These are phyloP conservation scores for Cucurbita pepo DNA, from an alignment of 306 rosid species.

Conservation along the genomic window DNA sequence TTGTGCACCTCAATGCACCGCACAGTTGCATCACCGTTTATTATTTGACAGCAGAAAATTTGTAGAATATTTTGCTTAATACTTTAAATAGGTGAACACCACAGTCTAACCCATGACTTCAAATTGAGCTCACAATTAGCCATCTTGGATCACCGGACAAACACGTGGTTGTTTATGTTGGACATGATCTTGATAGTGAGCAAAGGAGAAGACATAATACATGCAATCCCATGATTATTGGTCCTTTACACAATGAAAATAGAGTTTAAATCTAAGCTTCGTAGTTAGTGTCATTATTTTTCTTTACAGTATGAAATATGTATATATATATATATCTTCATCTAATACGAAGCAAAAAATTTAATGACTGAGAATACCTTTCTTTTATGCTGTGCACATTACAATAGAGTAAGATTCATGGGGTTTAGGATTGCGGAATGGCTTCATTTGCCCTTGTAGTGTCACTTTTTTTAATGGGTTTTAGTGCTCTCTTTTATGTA, in stretches of 20 bases:
- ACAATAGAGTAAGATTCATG: background rate
- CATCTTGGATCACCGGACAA: background rate
- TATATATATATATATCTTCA: background rate
- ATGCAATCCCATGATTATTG: background rate
- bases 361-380: background rate
- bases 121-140: background rate
- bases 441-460: background rate
- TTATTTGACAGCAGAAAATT: background rate
- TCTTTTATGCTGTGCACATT: background rate
- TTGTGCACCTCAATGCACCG: background rate
- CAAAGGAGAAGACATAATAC: background rate
- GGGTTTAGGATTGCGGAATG: background rate
- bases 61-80: background rate
- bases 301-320: background rate
- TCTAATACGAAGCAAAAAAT: background rate
- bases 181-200: background rate
- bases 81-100: background rate
- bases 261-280: background rate
- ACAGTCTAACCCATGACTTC: background rate
- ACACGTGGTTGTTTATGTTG: background rate
- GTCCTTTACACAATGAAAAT: background rate
- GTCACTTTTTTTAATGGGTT: slow-evolving; percentile 4
- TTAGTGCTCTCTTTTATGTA: background rate
- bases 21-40: background rate
- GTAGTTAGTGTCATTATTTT: background rate